Conservation (phyloP, 1,139 yeast genomes). For the Entelexis paramagnoliae region DNA sequence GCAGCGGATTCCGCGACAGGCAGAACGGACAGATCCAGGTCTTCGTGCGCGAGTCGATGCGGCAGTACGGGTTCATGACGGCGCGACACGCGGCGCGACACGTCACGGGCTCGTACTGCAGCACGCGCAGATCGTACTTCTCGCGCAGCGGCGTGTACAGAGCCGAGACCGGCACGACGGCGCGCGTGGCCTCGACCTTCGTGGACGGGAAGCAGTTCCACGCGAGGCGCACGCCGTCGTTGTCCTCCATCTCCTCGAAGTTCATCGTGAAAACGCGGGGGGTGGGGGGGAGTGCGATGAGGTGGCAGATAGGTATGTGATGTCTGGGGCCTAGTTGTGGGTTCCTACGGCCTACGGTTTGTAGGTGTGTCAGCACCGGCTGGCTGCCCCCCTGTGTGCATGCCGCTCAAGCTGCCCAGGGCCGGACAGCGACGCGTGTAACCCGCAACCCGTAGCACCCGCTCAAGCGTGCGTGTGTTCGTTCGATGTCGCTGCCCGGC, state of each 20-base stretch:
- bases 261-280: conserved; percentile 34
- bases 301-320: conserved; percentile 4
- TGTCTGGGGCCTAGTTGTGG: neutral
- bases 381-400: neutral
- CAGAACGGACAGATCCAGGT: conserved; percentile 90
- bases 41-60: conserved; percentile 68
- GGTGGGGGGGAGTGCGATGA: neutral
- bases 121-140: conserved; percentile 67
- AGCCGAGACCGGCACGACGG: conserved; percentile 91
- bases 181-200: conserved; percentile 78
- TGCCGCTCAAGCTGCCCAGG: neutral
- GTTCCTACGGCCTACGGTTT: conserved; percentile 3
- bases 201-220: conserved; percentile 91
- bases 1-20: conserved; percentile 72
- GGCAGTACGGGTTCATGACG: conserved; percentile 73
- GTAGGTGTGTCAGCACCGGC: neutral
- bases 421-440: neutral
- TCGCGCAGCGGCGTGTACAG: conserved; percentile 83
- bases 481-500: conserved; percentile 19
- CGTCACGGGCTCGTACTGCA: conserved; percentile 80
- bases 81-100: conserved; percentile 82
- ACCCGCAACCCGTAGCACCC: conserved; percentile 2
- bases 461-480: neutral
- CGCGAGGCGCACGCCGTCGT: conserved; percentile 78
- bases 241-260: conserved; percentile 78